Percentiles rank a stretch among this genome's conserved stretches.
These are phyloP conservation scores for Penicillium sclerotigenum DNA, from an alignment of 2,329 filamentous ascomycete genomes.

Conservation along the genomic window DNA sequence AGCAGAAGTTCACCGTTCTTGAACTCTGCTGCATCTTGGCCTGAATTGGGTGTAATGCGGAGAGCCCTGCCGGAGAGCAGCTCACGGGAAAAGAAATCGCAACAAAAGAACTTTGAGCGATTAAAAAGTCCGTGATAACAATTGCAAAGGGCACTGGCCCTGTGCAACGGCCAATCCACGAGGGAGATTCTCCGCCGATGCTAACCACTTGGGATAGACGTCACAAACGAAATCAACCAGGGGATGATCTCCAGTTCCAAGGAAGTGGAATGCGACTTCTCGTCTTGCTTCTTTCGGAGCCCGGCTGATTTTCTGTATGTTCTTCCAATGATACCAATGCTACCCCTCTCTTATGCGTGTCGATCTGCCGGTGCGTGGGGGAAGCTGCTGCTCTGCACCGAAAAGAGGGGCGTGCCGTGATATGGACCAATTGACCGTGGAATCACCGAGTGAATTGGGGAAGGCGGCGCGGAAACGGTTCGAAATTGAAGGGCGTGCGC, in stretches of 20 bases:
- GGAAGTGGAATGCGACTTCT: slow-evolving; percentile 14
- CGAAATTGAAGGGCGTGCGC: slow-evolving; percentile 16
- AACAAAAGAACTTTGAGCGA: slow-evolving; percentile 16
- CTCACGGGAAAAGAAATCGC: slow-evolving; percentile 28
- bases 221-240: slow-evolving; percentile 19
- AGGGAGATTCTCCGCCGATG: slow-evolving; percentile 13
- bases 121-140: slow-evolving; percentile 19
- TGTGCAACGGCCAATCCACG: slow-evolving; percentile 17
- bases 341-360: slow-evolving; percentile 30
- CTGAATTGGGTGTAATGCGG: slow-evolving; percentile 39
- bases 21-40: slow-evolving; percentile 47
- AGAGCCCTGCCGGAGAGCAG: slow-evolving; percentile 43
- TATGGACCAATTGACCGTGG: slow-evolving; percentile 30
- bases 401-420: slow-evolving; percentile 26
- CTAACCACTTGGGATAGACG: slow-evolving; percentile 20
- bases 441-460: slow-evolving; percentile 17
- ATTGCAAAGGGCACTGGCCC: slow-evolving; percentile 25
- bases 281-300: slow-evolving; percentile 20
- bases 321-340: slow-evolving; percentile 21
- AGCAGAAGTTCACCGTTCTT: slow-evolving; percentile 40
- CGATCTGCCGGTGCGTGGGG: slow-evolving; percentile 35
- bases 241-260: slow-evolving; percentile 21
- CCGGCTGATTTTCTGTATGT: slow-evolving; percentile 17
- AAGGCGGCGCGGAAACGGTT: slow-evolving; percentile 14
- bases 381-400: slow-evolving; percentile 32